A percentile compares a stretch with the other conserved stretches of the same genome.
Conservation (phyloP, 371 early-diverging fungal species). For the Saksenaea oblongispora region DNA sequence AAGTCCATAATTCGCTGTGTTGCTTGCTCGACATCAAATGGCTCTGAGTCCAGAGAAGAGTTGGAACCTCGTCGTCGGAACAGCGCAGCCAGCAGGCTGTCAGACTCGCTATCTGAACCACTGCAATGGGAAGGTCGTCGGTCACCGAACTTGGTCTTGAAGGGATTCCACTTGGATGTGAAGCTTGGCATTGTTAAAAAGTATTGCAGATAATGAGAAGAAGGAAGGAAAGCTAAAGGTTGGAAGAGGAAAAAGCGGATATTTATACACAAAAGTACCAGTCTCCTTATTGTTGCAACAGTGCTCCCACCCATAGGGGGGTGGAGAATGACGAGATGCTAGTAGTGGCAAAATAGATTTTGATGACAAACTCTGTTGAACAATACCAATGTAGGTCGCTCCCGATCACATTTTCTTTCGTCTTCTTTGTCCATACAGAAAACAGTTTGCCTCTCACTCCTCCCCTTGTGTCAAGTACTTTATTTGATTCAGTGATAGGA, state of each 20-base stretch:
- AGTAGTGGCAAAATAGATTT: neutral
- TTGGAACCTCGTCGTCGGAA: conserved; percentile 17
- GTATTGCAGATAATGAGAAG: neutral
- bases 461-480: neutral
- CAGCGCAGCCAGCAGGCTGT: neutral
- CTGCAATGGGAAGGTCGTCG: conserved; percentile 3
- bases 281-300: no score
- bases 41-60: neutral
- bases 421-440: neutral
- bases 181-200: neutral
- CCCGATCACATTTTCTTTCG: neutral
- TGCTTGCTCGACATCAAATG: conserved; percentile 11
- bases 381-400: neutral
- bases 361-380: neutral
- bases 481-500: no score
- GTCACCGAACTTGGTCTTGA: conserved; percentile 1
- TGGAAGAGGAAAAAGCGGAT: neutral
- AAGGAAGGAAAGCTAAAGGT: neutral
- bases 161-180: neutral
- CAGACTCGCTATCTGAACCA: neutral
- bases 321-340: no score
- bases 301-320: no score
- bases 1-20: conserved; percentile 4
- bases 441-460: neutral
- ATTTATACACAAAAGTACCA: neutral